A percentile compares a stretch with the other conserved stretches of the same genome.
phyloP scores from a whole-genome alignment of 2,329 filamentous ascomycete genomes.

The Aspergillus sclerotialis region DNA sequence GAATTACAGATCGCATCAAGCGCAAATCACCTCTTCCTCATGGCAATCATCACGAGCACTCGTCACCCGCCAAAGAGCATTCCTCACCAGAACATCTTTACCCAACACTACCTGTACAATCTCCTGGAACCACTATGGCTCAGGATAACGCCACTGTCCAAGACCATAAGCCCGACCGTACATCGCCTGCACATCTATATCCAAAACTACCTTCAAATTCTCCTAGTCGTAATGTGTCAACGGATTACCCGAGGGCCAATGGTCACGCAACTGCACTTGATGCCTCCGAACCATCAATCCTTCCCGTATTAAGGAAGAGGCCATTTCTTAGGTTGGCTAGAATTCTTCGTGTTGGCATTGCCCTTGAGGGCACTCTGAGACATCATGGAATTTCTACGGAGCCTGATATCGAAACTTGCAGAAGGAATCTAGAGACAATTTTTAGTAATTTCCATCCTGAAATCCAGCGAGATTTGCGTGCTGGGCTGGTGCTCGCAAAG shows the following conservation, averaged over 20 bases:
- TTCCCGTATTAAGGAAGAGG: too few species aligned
- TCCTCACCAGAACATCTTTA: slow-evolving; percentile 3
- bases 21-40: slow-evolving; percentile 19
- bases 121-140: too few species aligned
- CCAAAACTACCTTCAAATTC: too few species aligned
- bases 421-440: slow-evolving; percentile 25
- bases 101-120: too few species aligned
- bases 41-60: slow-evolving; percentile 11
- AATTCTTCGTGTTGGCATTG: slow-evolving; percentile 31
- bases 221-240: too few species aligned
- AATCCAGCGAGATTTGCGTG: slow-evolving; percentile 34
- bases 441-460: slow-evolving; percentile 32
- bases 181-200: too few species aligned
- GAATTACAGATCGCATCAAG: slow-evolving; percentile 16
- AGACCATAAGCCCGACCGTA: too few species aligned
- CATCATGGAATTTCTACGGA: slow-evolving; percentile 13
- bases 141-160: too few species aligned
- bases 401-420: slow-evolving; percentile 14
- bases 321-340: slow-evolving; percentile 22
- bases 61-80: slow-evolving; percentile 8
- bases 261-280: too few species aligned
- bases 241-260: too few species aligned
- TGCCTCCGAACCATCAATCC: too few species aligned
- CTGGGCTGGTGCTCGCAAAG: slow-evolving; percentile 37
- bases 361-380: slow-evolving; percentile 27